phyloP scores from a whole-genome alignment of 2,329 filamentous ascomycete species.

The Lecanicillium sp. region DNA sequence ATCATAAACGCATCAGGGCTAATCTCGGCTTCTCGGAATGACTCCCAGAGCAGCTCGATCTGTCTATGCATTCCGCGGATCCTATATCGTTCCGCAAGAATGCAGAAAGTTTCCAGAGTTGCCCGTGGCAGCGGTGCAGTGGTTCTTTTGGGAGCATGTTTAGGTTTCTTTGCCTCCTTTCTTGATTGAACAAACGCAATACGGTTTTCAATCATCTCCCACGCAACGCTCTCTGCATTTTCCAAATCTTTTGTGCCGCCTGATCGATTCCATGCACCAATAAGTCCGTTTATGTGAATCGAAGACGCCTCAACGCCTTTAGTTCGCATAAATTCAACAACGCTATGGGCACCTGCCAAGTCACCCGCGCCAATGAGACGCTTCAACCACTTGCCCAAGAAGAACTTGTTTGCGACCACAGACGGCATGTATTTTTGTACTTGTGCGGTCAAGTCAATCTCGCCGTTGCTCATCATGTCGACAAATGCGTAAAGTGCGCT shows the following conservation, averaged over 20 bases:
- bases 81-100: constrained; percentile 66
- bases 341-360: constrained; percentile 60
- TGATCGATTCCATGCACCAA: constrained; percentile 68
- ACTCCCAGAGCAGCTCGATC: constrained; percentile 52
- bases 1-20: constrained; percentile 65
- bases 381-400: constrained; percentile 85
- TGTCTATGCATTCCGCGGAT: constrained; percentile 48
- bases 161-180: constrained; percentile 12
- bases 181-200: constrained; percentile 52
- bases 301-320: constrained; percentile 60
- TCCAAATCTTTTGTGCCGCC: constrained; percentile 44
- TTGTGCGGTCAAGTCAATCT: constrained; percentile 38
- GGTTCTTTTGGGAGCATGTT: constrained; percentile 1
- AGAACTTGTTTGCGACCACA: constrained; percentile 61
- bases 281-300: constrained; percentile 73
- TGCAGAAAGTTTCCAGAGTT: constrained; percentile 68
- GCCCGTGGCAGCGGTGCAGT: constrained; percentile 42
- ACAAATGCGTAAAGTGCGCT: constrained; percentile 70
- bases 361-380: constrained; percentile 67
- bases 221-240: constrained; percentile 60
- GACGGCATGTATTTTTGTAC: constrained; percentile 36
- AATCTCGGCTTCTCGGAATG: constrained; percentile 55
- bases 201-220: constrained; percentile 67
- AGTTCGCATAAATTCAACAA: constrained; percentile 67
- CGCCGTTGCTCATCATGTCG: constrained; percentile 73